These are phyloP conservation scores for Linaria vulgaris DNA, from an alignment of 257 asterid species.

Conservation along the genomic window DNA sequence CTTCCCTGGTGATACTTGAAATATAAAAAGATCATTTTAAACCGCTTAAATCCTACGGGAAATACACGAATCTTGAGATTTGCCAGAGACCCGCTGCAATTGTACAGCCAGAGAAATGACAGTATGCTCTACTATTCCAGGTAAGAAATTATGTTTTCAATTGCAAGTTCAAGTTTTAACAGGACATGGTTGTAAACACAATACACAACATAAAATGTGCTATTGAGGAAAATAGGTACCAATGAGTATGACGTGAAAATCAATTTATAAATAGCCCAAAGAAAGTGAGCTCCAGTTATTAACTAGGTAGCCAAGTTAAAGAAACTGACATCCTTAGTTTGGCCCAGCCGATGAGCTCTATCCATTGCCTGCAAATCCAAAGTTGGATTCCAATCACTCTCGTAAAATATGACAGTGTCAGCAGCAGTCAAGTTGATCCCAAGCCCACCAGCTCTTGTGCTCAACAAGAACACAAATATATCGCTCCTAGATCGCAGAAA, in stretches of 20 bases:
- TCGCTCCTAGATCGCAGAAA: slow-evolving; percentile 55
- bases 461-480: slow-evolving; percentile 90
- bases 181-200: background rate
- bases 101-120: background rate
- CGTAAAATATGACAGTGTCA: slow-evolving; percentile 95
- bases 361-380: slow-evolving; percentile 98
- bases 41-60: background rate
- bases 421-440: slow-evolving; percentile 98
- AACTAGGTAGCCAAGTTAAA: slow-evolving; percentile 10
- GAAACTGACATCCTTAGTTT: slow-evolving; percentile 79
- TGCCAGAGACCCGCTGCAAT: slow-evolving; percentile 7
- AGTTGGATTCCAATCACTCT: slow-evolving; percentile 99
- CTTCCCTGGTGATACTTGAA: background rate
- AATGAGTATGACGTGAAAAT: slow-evolving; percentile 1
- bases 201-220: background rate
- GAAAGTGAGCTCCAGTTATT: background rate
- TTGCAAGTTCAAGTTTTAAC: slow-evolving; percentile 4
- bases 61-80: background rate
- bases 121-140: background rate
- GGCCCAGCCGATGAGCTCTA: slow-evolving; percentile 97
- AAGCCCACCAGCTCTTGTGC: slow-evolving; percentile 99
- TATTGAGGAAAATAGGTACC: background rate
- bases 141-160: background rate
- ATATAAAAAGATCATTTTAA: background rate
- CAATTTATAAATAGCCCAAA: background rate